These are phyloP conservation scores for Cryptomeria japonica DNA, from an alignment of 75 land plant species.

Conservation along the genomic window DNA sequence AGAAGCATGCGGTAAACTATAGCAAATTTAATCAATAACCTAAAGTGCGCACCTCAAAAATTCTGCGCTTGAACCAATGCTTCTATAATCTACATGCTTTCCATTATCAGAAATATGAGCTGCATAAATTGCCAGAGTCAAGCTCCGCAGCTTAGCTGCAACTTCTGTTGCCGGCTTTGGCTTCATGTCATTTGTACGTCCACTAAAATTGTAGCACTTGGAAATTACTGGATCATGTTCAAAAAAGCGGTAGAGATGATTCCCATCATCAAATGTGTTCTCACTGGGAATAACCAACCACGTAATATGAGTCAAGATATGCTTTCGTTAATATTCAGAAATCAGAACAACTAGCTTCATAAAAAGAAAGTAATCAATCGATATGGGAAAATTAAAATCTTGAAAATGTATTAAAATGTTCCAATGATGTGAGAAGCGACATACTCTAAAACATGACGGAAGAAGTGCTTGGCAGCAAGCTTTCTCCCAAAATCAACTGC, in stretches of 20 bases:
- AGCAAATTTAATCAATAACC: background rate
- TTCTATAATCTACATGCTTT: conserved; percentile 69
- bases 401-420: background rate
- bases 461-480: conserved; percentile 63
- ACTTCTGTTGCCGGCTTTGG: conserved; percentile 68
- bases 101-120: conserved; percentile 80
- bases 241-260: conserved; percentile 73
- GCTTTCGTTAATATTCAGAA: background rate
- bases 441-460: conserved; percentile 68
- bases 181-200: conserved; percentile 54
- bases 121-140: conserved; percentile 70
- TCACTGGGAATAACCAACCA: conserved; percentile 44
- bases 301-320: background rate
- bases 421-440: conserved; percentile 14
- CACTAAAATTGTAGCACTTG: conserved; percentile 66
- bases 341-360: background rate
- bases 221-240: conserved; percentile 72
- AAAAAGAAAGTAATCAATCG: background rate
- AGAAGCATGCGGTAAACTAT: background rate
- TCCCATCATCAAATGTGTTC: conserved; percentile 82
- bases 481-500: conserved; percentile 74
- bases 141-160: conserved; percentile 50
- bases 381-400: background rate
- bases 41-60: conserved; percentile 53
- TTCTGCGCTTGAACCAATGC: conserved; percentile 66